A percentile compares a stretch with the other conserved stretches of the same genome.
Conservation (phyloP, 345 rosid genomes). For the Excoecaria agallocha region DNA sequence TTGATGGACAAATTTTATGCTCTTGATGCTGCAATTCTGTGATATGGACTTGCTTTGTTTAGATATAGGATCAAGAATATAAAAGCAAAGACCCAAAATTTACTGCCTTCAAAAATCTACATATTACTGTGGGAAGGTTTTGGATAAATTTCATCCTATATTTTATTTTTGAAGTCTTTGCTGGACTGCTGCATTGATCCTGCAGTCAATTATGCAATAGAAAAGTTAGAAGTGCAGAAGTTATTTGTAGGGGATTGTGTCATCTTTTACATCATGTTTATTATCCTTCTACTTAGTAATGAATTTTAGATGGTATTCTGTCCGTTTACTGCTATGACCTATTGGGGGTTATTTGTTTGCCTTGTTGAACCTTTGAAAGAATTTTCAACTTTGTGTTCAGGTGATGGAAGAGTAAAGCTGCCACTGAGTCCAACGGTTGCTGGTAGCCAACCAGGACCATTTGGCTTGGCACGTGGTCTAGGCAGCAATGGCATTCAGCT, state of each 20-base stretch:
- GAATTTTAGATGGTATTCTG: not conserved
- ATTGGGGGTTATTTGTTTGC: conserved; percentile 9
- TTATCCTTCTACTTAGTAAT: not conserved
- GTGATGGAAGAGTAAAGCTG: conserved; percentile 82
- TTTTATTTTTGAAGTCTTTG: not conserved
- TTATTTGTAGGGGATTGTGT: not conserved
- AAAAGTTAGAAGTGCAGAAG: not conserved
- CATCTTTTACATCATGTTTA: not conserved
- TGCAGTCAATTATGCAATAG: not conserved
- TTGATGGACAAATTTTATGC: not conserved
- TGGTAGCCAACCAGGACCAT: conserved; percentile 58
- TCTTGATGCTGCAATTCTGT: not conserved
- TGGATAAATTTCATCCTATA: not conserved
- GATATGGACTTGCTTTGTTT: too few species aligned
- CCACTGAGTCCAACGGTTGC: conserved; percentile 85
- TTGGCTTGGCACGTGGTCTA: conserved; percentile 70
- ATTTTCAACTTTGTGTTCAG: conserved; percentile 36
- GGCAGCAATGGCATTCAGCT: conserved; percentile 76
- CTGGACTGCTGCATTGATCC: not conserved
- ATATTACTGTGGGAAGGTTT: not conserved
- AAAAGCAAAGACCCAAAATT: not conserved
- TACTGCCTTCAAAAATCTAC: not conserved
- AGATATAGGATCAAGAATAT: not conserved
- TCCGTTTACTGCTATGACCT: not conserved
- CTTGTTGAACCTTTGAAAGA: conserved; percentile 10